A percentile compares a stretch with the other conserved stretches of the same genome.
These are phyloP conservation scores for Lactarius pseudohatsudake DNA, from an alignment of 768 basidiomycete species.

Conservation along the genomic window DNA sequence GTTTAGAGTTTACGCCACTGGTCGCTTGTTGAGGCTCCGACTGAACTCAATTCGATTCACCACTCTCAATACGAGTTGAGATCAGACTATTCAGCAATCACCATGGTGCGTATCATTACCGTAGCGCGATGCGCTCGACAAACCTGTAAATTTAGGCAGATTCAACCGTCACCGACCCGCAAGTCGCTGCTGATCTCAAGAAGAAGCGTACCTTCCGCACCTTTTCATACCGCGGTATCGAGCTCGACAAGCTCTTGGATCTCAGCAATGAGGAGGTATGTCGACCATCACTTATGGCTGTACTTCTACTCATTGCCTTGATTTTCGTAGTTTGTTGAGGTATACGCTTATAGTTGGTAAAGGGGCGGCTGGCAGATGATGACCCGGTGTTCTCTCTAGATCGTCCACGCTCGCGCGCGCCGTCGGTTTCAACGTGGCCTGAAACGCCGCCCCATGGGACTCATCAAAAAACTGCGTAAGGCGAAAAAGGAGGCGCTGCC, in stretches of 20 bases:
- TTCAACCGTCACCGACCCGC: conserved; percentile 81
- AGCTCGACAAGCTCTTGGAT: conserved; percentile 97
- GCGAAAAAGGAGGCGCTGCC: conserved; percentile 99
- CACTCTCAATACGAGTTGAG: conserved; percentile 14
- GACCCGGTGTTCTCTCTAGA: conserved; percentile 37
- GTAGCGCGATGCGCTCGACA: background rate
- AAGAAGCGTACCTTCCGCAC: conserved; percentile 99
- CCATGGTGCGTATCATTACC: conserved; percentile 25
- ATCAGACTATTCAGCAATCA: conserved; percentile 22
- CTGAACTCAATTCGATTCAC: conserved; percentile 23
- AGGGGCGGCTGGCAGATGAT: conserved; percentile 2
- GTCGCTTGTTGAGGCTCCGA: conserved; percentile 32
- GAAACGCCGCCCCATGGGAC: conserved; percentile 96
- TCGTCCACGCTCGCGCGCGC: conserved; percentile 98
- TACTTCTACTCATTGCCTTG: conserved; percentile 11
- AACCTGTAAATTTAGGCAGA: conserved; percentile 59
- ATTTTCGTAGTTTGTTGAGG: conserved; percentile 68
- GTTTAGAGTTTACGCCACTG: conserved; percentile 44
- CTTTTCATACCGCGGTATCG: conserved; percentile 97
- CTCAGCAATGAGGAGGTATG: conserved; percentile 92
- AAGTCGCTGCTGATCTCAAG: conserved; percentile 95
- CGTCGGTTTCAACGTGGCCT: conserved; percentile 98
- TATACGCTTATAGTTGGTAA: conserved; percentile 39
- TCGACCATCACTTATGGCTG: conserved; percentile 27
- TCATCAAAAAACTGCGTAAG: conserved; percentile 99